Evolutionary conservation across 2,329 filamentous ascomycete genomes (phyloP), one percentile per base, ranked within the genome.

Genomic region (Monilinia laxa): DNA sequence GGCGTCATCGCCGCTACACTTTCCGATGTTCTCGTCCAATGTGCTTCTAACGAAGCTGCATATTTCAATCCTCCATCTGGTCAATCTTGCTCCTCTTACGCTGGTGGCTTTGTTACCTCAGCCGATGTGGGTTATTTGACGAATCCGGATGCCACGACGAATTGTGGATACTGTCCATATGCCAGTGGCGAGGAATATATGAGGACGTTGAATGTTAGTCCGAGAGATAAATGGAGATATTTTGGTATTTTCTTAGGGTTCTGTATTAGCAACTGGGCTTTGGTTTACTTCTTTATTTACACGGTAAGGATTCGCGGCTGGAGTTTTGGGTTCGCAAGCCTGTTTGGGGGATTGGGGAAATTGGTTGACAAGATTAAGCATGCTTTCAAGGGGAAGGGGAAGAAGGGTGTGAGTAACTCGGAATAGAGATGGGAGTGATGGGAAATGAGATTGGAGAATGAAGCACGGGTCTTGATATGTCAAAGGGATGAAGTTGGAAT

Each of bases 211-310:
- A 84, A 84, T 70, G 79, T 85, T 38, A 65, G 78, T 35, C 76
- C 79, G 1, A 72, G 71, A 25, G 82, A 93, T 64, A 91, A 91
- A 78, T 93, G 90, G 90, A 79, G 85, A 54, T 81, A 88, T 75
- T 90, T 92, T 71, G 90, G 88, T 10, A 87, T 92, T 68, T 91
- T 92, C 79, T 71, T 91, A 11, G 86, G 85, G 1, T 93, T 92
- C 75, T 86, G 85, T 63, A 79, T 90, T 18, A 87, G 85, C 62
- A 92, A 92, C 74, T 92, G 87, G 87, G 79, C 83, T 52, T 77
- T 92, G 64, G 88, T 92, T 0, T 91, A 90, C 76, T 91, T 92
- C 78, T 92, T 93, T 74, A 87, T 92, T 66, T 93, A 89, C 78
- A 89, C 86, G 3, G 87, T 91, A 9, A 82, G 90, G 23, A 85